These are phyloP conservation scores for Zizania latifolia DNA, from an alignment of 176 grass and related monocot genomes.

Conservation along the genomic window DNA sequence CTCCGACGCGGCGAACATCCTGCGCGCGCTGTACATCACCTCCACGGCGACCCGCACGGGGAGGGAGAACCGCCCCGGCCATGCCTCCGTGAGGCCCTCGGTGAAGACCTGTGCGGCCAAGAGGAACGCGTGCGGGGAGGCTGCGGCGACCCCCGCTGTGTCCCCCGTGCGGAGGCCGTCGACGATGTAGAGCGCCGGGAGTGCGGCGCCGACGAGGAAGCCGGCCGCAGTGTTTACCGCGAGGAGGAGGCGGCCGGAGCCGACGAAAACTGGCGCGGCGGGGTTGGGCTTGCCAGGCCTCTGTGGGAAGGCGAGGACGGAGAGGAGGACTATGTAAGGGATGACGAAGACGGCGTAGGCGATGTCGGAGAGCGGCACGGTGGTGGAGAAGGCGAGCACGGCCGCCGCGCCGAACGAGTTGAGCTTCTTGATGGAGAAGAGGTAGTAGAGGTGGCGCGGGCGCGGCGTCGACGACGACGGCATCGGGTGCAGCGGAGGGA, in stretches of 20 bases:
- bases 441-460: slow-evolving; percentile 44
- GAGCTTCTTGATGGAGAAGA: slow-evolving; percentile 73
- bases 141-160: slow-evolving; percentile 29
- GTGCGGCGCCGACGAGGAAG: slow-evolving; percentile 53
- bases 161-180: slow-evolving; percentile 51
- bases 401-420: slow-evolving; percentile 43
- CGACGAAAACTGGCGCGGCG: slow-evolving; percentile 33
- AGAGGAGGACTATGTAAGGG: slow-evolving; percentile 45
- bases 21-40: slow-evolving; percentile 58
- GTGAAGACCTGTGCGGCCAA: slow-evolving; percentile 71
- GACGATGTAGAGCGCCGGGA: slow-evolving; percentile 67
- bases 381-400: slow-evolving; percentile 46
- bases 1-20: slow-evolving; percentile 65
- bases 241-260: slow-evolving; percentile 28
- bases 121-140: slow-evolving; percentile 76
- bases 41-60: slow-evolving; percentile 57
- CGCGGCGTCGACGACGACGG: slow-evolving; percentile 37
- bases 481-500: slow-evolving; percentile 34
- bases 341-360: slow-evolving; percentile 40
- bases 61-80: slow-evolving; percentile 53
- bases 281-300: slow-evolving; percentile 17
- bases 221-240: slow-evolving; percentile 29
- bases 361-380: slow-evolving; percentile 38
- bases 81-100: slow-evolving; percentile 58
- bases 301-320: slow-evolving; percentile 44